phyloP scores from a whole-genome alignment of 805 yeast species.

The Dipodascus geniculatus region DNA sequence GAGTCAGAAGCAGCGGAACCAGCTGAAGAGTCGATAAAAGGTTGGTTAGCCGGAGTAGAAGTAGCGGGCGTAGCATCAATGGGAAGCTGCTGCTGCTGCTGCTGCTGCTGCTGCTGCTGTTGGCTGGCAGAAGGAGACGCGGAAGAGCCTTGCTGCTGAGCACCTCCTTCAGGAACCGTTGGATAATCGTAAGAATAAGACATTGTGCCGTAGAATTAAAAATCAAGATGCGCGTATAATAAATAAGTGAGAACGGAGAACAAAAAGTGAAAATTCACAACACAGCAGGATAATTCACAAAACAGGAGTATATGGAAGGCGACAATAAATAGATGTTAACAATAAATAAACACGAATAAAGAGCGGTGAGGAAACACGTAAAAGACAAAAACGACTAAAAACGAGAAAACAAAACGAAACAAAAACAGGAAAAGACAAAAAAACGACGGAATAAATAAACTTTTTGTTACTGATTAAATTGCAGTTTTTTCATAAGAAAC shows the following conservation, averaged over 20 bases:
- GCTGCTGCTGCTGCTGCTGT: constrained; percentile 38
- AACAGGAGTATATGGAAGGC: background rate
- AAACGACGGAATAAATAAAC: background rate
- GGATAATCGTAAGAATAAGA: background rate
- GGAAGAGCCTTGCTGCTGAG: constrained; percentile 21
- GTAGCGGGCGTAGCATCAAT: background rate
- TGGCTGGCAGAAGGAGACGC: constrained; percentile 43
- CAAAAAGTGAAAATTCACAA: background rate
- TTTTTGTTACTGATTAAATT: background rate
- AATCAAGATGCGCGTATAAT: background rate
- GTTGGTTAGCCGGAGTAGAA: background rate
- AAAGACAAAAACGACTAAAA: background rate
- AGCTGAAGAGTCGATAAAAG: constrained; percentile 8
- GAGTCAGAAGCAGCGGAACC: constrained; percentile 14
- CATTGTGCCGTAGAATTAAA: background rate
- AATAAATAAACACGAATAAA: background rate
- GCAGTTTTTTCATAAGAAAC: background rate
- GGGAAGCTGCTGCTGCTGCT: constrained; percentile 12
- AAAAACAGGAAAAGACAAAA: background rate
- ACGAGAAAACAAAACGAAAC: background rate
- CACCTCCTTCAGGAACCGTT: background rate
- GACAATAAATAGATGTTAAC: background rate
- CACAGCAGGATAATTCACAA: background rate
- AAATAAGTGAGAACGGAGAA: background rate
- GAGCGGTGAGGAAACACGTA: background rate